Evolutionary conservation across 768 basidiomycete species (phyloP), one percentile per base, ranked within the genome.

Genomic region (Epithele typhae): DNA sequence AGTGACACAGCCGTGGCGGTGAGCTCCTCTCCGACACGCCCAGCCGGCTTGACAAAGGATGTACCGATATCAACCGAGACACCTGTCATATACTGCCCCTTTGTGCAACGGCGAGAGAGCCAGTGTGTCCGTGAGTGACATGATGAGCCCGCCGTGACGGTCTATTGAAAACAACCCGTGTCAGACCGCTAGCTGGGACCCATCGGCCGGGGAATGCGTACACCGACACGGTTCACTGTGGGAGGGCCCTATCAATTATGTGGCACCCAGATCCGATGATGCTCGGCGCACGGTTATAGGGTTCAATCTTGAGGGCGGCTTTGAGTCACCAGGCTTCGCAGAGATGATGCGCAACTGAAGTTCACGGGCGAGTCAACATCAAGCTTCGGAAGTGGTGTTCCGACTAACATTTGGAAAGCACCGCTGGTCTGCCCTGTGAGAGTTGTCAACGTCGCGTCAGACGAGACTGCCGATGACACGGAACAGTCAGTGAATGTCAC

Each of bases 81-180:
- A 14, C 90, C 88, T 0, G 90, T 92, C 88, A 90, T 89, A 58
- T 69, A 92, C 8, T 89, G 82, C 3, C 90, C 90, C 52, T 82
- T 82, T 12, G 82, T 77, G 1, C 85, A 21, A 92, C 78, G n/a
- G 84, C 88, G 15, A 92, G 76, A 1, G 89, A 91, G 3, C 90
- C 89, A 15, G 64, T 12, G 88, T 90, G 63, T 92, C 90, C 4
- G 90, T 91, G 24, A 92, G 68, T 8, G 89, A 88, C 59, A 87
- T 63, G 53, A 92, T 77, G 30, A 92, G 74, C 18, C 90, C 90
- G 15, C 90, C 90, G 55, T 92, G 89, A 84, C 84, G 63, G 72
- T 74, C 72, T 75, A 36, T 30, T 35, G 12, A n/a, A n/a, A n/a
- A n/a, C n/a, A n/a, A n/a, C n/a, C n/a, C n/a, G n/a, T 3, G 17